These are phyloP conservation scores for Aspergillus hancockii DNA, from an alignment of 495 filamentous ascomycete species.

Conservation along the genomic window DNA sequence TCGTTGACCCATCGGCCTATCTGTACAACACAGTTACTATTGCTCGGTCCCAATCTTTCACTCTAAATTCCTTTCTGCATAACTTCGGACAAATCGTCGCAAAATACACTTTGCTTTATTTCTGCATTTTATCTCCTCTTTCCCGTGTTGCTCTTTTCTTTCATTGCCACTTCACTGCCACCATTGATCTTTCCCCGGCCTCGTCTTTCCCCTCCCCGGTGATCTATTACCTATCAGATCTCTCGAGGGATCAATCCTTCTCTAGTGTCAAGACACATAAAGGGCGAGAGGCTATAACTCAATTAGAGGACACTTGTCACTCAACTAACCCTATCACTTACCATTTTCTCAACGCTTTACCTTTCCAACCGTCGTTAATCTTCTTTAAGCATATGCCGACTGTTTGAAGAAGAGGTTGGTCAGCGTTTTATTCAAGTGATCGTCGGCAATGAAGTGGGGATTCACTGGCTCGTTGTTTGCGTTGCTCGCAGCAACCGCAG, in stretches of 20 bases:
- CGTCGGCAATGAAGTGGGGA: constrained; percentile 39
- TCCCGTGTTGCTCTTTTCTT: constrained; percentile 8
- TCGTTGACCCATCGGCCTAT: not conserved
- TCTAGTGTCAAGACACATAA: constrained; percentile 5
- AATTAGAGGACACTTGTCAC: not conserved
- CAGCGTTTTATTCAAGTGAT: constrained; percentile 12
- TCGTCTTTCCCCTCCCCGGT: constrained; percentile 13
- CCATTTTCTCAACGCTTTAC: not conserved
- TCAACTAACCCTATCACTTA: not conserved
- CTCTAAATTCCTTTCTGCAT: not conserved
- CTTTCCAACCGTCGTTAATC: constrained; percentile 4
- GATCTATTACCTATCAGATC: constrained; percentile 5
- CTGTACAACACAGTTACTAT: constrained; percentile 2
- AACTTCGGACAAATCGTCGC: not conserved
- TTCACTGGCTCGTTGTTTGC: constrained; percentile 27
- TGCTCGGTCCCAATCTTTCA: not conserved
- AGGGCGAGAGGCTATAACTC: constrained; percentile 9
- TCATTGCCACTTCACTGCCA: constrained; percentile 19
- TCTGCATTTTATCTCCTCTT: not conserved
- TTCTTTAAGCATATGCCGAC: constrained; percentile 25
- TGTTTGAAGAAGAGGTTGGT: constrained; percentile 18
- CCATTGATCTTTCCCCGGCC: constrained; percentile 14
- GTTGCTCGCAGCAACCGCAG: constrained; percentile 29
- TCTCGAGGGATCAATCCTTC: constrained; percentile 2
- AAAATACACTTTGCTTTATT: not conserved